These are phyloP conservation scores for Durotheca rogersii DNA, from an alignment of 495 filamentous ascomycete species.

Conservation along the genomic window DNA sequence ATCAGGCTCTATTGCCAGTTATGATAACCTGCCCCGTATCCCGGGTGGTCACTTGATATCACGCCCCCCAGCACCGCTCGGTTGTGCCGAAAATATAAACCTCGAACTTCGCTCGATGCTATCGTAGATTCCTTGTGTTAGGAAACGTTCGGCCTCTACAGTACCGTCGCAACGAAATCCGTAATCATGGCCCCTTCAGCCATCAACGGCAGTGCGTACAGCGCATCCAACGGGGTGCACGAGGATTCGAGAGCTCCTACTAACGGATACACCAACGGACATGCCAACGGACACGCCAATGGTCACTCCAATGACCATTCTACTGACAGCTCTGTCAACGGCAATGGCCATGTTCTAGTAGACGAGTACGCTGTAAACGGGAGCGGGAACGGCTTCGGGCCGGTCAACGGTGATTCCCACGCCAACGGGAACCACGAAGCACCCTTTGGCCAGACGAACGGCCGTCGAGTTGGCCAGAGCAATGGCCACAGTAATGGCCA, in stretches of 20 bases:
- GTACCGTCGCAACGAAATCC: conserved; percentile 34
- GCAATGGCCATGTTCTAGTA: conserved; percentile 3
- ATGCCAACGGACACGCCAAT: conserved; percentile 38
- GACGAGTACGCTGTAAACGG: conserved; percentile 16
- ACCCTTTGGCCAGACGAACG: conserved; percentile 18
- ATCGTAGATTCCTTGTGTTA: conserved; percentile 15
- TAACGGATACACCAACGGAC: conserved; percentile 42
- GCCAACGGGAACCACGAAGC: conserved; percentile 10
- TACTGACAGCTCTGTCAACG: conserved; percentile 29
- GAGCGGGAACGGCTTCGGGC: conserved; percentile 10
- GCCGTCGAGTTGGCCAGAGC: conserved; percentile 13
- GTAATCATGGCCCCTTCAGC: conserved; percentile 47
- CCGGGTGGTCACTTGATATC: conserved; percentile 20
- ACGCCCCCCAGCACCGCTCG: conserved; percentile 22
- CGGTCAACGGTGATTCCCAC: conserved; percentile 17
- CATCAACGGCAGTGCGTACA: conserved; percentile 42
- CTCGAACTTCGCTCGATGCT: conserved; percentile 26
- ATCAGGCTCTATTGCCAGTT: conserved; percentile 26
- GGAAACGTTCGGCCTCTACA: conserved; percentile 19
- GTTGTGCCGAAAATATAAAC: conserved; percentile 29
- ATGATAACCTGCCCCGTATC: conserved; percentile 11
- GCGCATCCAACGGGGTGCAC: conserved; percentile 32
- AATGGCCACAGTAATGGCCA: conserved; percentile 24
- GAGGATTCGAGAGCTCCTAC: conserved; percentile 35
- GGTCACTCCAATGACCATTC: conserved; percentile 18